Base-by-base conservation (phyloP, 345 rosid species). In the Trapa incisa region DNA sequence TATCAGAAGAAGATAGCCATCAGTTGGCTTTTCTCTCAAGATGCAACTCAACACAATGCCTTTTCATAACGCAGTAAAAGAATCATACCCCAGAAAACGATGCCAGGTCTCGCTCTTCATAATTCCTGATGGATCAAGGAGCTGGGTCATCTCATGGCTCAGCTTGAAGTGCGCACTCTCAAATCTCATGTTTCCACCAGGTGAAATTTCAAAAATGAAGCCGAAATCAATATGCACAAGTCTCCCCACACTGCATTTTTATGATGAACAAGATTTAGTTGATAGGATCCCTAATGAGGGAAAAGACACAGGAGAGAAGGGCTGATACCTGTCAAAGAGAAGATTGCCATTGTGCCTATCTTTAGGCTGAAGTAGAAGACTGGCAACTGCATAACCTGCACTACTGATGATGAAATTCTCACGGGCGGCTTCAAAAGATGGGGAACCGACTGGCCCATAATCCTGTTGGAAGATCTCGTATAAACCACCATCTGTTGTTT, bases 331-430 rank as follows among this genome's bases (percentile, higher is more conserved):
- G 74, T 95, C 97, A 71, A 95, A 95, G 65, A 95, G 97, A 78
- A 95, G 97, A 85, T 95, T 95, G 68, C 96, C 99, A 57, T 95
- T 95, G 84, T 95, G 97, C 75, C 99, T 85, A 79, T 95, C 99
- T 83, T 95, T 95, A 1, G 99, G 99, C 72, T 95, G 97, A 66
- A 95, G 97, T 70, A 95, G 74, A 65, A 95, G 96, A 75, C 97
- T 95, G 5, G 96, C 97, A 35, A 95, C 99, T 7, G 99, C 99
- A 80, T 91, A 95, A 71, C 97, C 99, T 12, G 99, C 99, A 73
- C 99, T 95, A 77, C 99, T 95, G 66, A 89, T 75, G 73, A 95
- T 84, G 74, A 91, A 95, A 75, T 95, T 91, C 78, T 89, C 85
- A 32, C 99, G 92, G 6, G 99, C 97, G 48, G 89, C 75, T 81